Evolutionary conservation across 2,329 filamentous ascomycete genomes (phyloP).

Genomic region (Raffaelea albimanens): DNA sequence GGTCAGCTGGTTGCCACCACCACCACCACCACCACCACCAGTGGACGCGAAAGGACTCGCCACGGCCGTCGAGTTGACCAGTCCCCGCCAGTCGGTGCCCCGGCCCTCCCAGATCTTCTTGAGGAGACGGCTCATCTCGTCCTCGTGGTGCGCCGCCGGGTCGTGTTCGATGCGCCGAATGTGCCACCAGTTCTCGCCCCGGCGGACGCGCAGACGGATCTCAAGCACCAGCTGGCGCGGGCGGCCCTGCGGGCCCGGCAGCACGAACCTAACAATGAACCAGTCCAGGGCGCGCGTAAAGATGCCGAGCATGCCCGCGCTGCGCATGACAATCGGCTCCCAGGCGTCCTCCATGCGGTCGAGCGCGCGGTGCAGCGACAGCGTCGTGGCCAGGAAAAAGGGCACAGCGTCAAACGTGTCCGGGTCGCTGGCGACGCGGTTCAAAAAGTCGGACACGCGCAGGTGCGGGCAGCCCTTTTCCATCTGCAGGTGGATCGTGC

Average conservation of each 20-base stretch:
- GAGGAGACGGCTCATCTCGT: conserved; percentile 29
- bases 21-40: conserved; percentile 3
- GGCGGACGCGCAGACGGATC: conserved; percentile 38
- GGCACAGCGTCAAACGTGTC: conserved; percentile 43
- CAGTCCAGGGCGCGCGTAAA: conserved; percentile 46
- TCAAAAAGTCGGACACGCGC: conserved; percentile 50
- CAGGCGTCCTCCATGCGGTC: conserved; percentile 50
- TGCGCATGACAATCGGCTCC: conserved; percentile 29
- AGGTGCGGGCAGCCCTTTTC: conserved; percentile 58
- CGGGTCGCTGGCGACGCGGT: conserved; percentile 45
- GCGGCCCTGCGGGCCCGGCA: conserved; percentile 20
- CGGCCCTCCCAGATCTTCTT: conserved; percentile 34
- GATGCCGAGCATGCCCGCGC: conserved; percentile 39
- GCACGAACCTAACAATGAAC: conserved; percentile 44
- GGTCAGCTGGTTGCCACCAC: conserved; percentile 10
- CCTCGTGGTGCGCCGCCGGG: conserved; percentile 15
- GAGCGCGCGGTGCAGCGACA: conserved; percentile 55
- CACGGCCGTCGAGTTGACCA: conserved; percentile 36
- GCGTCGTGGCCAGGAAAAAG: conserved; percentile 46
- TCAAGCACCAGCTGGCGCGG: conserved; percentile 37
- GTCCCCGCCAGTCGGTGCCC: conserved; percentile 37
- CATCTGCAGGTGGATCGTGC: conserved; percentile 48
- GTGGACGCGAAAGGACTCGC: conserved; percentile 20
- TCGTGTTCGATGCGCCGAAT: conserved; percentile 27
- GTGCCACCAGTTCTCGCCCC: conserved; percentile 42